Evolutionary conservation across 139 green algal genomes (phyloP).

Genomic region (Gonium pectorale): DNA sequence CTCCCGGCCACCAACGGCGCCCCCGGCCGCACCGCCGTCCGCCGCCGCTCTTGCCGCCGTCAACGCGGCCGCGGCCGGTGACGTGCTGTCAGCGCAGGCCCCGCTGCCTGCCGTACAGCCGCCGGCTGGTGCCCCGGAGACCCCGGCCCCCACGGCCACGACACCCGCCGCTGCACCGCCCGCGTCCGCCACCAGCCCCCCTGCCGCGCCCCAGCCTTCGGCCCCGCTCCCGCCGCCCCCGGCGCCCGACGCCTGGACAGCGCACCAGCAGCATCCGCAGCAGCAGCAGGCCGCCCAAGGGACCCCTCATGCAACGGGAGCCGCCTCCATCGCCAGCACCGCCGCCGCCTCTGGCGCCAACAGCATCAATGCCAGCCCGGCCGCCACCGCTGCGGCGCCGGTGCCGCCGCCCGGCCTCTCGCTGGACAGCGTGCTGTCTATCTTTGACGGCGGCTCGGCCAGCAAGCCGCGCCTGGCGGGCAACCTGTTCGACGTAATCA

Average conservation of each 20-base stretch:
- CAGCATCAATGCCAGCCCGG: neutral
- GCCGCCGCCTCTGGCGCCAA: neutral
- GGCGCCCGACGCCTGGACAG: too few relatives aligned
- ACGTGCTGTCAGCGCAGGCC: too few relatives aligned
- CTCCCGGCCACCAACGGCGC: too few relatives aligned
- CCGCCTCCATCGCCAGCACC: too few relatives aligned
- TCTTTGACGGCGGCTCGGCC: constrained; percentile 50
- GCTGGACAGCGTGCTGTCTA: constrained; percentile 54
- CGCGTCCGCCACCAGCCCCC: too few relatives aligned
- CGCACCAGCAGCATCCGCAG: neutral
- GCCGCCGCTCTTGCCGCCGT: too few relatives aligned
- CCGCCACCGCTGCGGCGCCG: neutral
- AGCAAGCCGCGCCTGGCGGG: constrained; percentile 51
- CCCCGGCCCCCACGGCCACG: neutral
- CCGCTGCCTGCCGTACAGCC: neutral
- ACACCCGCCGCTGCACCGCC: too few relatives aligned
- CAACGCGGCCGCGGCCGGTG: too few relatives aligned
- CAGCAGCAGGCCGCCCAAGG: neutral
- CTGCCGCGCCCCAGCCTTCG: too few relatives aligned
- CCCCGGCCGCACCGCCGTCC: too few relatives aligned
- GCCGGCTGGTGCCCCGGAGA: neutral
- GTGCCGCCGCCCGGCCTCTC: neutral
- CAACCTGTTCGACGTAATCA: constrained; percentile 66
- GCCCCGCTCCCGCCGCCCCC: too few relatives aligned
- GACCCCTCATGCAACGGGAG: neutral